Base-by-base conservation (phyloP, 768 basidiomycete genomes). In the Tricholoma saponaceum region DNA sequence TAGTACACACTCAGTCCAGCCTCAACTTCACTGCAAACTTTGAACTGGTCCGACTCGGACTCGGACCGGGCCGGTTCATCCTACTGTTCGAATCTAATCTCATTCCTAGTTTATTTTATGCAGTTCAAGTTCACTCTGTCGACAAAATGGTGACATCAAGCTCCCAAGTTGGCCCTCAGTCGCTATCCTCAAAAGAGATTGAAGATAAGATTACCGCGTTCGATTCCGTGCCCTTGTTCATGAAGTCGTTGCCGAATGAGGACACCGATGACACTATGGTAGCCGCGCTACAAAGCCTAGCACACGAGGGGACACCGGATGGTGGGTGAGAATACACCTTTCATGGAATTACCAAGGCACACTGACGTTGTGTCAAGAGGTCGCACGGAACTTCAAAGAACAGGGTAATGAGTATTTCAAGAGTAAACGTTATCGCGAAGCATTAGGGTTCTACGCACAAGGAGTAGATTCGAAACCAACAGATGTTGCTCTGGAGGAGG, bases 331-430 rank as follows among this genome's bases (percentile, higher is more conserved):
- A 64, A 56, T n/a, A 53, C 22, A 9, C 28, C 20, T 41, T 51
- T 3, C 23, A 18, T 51, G 3, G 23, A 20, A 4, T 39, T 18
- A 54, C 47, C 22, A 32, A 22, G 22, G 37, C 28, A 49, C 30
- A 43, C 22, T 55, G 41, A 52, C 18, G 0, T 22, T 35, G 58
- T 23, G 0, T 41, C 25, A 61, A 96, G 97, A 98, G 70, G 78
- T 93, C 61, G 93, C 96, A 1, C 80, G 84, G 59, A 95, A 90
- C 67, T 97, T 98, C 74, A 98, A 97, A 70, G 86, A 92, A 54
- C 92, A 96, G 68, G 97, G 95, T 4, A 98, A 98, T 68, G 94
- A 95, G 55, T 92, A 96, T 66, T 96, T 90, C 75, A 87, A 85
- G 62, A 88, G 87, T 26, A 92, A 91, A 67, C 83, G 91, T 43